Conservation (phyloP, 768 basidiomycete species). For the Tylopilus balloui region DNA sequence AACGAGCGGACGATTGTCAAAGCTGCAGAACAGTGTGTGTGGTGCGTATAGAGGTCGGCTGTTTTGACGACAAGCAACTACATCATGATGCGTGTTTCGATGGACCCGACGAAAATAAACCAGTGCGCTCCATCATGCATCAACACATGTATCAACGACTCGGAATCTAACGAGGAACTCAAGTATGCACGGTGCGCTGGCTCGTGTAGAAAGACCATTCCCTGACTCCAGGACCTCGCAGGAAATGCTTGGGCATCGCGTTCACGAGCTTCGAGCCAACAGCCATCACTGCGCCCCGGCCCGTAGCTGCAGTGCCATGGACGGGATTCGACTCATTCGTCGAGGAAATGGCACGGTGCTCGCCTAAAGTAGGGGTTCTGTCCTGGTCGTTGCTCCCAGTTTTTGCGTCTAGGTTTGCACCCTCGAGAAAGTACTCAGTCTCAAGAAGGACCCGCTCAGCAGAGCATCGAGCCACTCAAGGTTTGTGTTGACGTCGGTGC, state of each 20-base stretch:
- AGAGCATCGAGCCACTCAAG: constrained; percentile 82
- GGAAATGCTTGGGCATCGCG: constrained; percentile 74
- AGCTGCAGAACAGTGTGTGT: constrained; percentile 85
- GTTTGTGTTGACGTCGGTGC: constrained; percentile 35
- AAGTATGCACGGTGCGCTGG: too few species aligned
- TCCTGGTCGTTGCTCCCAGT: too few species aligned
- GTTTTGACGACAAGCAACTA: constrained; percentile 24
- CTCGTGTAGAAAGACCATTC: too few species aligned
- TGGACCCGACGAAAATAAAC: constrained; percentile 28
- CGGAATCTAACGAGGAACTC: too few species aligned
- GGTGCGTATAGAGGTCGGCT: too few species aligned
- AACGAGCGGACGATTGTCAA: constrained; percentile 86
- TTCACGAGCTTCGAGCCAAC: constrained; percentile 89
- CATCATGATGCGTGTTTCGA: constrained; percentile 56
- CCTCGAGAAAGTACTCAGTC: constrained; percentile 85
- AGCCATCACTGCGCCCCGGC: constrained; percentile 80
- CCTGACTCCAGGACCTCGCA: constrained; percentile 24
- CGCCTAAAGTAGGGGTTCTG: constrained; percentile 62
- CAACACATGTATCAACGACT: too few species aligned
- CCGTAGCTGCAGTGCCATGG: constrained; percentile 57
- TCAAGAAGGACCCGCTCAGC: constrained; percentile 81
- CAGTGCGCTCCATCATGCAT: neutral
- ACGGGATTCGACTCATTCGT: constrained; percentile 71
- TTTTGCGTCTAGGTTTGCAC: constrained; percentile 69
- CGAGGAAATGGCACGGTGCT: constrained; percentile 81